Conservation (phyloP, 352 stramenopile species). For the Globisporangium recalcitrans region DNA sequence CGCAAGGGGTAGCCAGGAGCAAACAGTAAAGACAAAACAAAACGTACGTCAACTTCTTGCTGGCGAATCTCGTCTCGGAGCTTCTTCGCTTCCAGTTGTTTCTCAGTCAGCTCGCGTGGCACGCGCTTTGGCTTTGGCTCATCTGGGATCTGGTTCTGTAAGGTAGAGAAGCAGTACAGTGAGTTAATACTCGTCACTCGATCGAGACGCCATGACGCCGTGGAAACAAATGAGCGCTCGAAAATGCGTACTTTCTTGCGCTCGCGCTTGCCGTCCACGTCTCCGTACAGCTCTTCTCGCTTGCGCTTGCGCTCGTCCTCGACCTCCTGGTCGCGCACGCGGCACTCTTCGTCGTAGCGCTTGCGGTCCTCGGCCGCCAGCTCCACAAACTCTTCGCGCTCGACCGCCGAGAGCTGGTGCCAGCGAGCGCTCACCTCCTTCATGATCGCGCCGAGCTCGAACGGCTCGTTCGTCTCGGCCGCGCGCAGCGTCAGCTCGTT, state of each 20-base stretch:
- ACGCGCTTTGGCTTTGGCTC: constrained; percentile 34
- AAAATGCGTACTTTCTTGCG: constrained; percentile 48
- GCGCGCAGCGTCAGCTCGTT: constrained; percentile 37
- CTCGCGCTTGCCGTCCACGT: constrained; percentile 78
- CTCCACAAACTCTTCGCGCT: constrained; percentile 68
- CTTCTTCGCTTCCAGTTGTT: constrained; percentile 65
- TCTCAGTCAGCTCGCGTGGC: constrained; percentile 49
- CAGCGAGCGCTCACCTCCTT: constrained; percentile 78
- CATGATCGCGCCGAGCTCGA: constrained; percentile 63
- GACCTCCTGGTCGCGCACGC: constrained; percentile 63
- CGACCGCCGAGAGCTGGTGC: constrained; percentile 52
- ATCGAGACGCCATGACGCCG: background rate
- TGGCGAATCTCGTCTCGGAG: constrained; percentile 70
- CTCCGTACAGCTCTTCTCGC: constrained; percentile 60
- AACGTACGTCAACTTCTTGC: constrained; percentile 42
- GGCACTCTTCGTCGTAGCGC: constrained; percentile 76
- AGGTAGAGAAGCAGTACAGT: background rate
- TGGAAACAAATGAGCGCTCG: background rate
- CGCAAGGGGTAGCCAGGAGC: background rate
- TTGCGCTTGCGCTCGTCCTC: constrained; percentile 69
- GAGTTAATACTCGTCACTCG: constrained; percentile 5
- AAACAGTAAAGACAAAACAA: background rate
- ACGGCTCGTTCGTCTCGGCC: constrained; percentile 37
- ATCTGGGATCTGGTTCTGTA: constrained; percentile 30
- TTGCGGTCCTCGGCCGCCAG: constrained; percentile 49